A percentile compares a stretch with the other conserved stretches of the same genome.
phyloP scores from a whole-genome alignment of 768 basidiomycete genomes.

The Amanita pseudoporphyria region DNA sequence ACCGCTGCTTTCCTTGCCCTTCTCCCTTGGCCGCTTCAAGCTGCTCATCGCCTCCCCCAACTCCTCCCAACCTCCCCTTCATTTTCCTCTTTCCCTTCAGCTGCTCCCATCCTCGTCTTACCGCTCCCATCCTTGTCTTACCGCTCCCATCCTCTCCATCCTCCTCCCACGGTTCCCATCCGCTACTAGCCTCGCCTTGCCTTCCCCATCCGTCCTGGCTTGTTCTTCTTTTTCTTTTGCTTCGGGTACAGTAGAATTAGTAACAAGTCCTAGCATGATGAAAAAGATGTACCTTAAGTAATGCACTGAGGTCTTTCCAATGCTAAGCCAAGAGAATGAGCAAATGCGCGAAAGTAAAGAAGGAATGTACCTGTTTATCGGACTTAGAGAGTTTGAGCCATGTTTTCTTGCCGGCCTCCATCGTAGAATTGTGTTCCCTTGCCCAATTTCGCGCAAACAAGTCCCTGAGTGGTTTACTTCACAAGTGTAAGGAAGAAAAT shows the following conservation, averaged over 20 bases:
- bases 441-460: conserved; percentile 2
- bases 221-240: conserved; percentile 2
- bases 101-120: no score
- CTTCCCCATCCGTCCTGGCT: background rate
- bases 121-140: no score
- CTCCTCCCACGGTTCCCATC: no score
- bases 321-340: background rate
- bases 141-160: no score
- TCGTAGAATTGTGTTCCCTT: background rate
- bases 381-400: background rate
- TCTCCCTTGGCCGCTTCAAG: background rate
- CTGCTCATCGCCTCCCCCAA: background rate
- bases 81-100: background rate
- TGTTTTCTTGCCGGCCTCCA: background rate
- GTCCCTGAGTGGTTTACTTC: background rate
- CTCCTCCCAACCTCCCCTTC: background rate
- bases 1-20: background rate
- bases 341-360: background rate
- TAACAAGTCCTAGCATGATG: background rate
- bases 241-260: background rate
- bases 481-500: background rate
- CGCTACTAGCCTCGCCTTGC: background rate
- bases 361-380: conserved; percentile 1
- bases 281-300: background rate
- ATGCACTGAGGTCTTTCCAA: background rate